A percentile compares a stretch with the other conserved stretches of the same genome.
Conservation (phyloP, 768 basidiomycete genomes). For the Termitomyces sp. region DNA sequence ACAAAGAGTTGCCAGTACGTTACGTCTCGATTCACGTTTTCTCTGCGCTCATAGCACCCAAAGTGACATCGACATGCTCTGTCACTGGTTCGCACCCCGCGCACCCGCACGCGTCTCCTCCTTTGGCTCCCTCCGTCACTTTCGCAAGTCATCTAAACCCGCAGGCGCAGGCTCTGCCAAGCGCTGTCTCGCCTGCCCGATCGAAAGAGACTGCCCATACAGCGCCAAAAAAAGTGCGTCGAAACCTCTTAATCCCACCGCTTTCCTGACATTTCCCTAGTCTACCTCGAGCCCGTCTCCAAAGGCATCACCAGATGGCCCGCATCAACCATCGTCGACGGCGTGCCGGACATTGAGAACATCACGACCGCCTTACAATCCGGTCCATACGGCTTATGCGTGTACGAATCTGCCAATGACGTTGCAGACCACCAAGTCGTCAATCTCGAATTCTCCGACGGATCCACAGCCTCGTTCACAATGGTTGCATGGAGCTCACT, state of each 20-base stretch:
- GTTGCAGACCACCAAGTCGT: constrained; percentile 92
- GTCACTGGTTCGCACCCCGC: constrained; percentile 70
- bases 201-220: constrained; percentile 74
- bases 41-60: not conserved
- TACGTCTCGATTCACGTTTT: accelerated
- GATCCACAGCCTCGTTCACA: constrained; percentile 81
- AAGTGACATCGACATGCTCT: constrained; percentile 84
- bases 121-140: constrained; percentile 84
- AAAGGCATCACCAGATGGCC: constrained; percentile 64
- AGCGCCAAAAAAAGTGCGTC: constrained; percentile 79
- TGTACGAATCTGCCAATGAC: constrained; percentile 82
- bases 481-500: constrained; percentile 84
- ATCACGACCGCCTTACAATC: constrained; percentile 65
- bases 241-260: not conserved
- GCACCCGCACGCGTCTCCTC: constrained; percentile 71
- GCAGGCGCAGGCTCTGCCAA: constrained; percentile 59
- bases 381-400: constrained; percentile 78
- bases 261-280: constrained; percentile 32
- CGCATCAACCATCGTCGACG: constrained; percentile 66
- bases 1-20: constrained; percentile 89
- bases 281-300: constrained; percentile 76
- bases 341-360: constrained; percentile 84
- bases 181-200: constrained; percentile 75
- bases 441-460: constrained; percentile 81
- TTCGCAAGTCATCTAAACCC: constrained; percentile 73